phyloP scores from a whole-genome alignment of 495 filamentous ascomycete genomes.

The Clohesyomyces aquaticus region DNA sequence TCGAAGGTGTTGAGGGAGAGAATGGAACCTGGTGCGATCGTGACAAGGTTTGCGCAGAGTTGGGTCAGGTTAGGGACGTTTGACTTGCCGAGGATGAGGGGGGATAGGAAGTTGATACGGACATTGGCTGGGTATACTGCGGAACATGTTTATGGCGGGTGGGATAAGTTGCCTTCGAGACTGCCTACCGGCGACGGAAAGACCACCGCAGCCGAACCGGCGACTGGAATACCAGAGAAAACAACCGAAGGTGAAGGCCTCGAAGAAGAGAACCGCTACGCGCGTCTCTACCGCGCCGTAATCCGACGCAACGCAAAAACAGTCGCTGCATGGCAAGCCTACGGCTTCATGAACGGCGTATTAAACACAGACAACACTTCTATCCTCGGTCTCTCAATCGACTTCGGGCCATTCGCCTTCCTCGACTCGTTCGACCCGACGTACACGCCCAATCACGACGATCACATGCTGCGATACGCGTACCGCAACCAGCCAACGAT shows the following conservation, averaged over 20 bases:
- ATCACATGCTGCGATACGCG: constrained; percentile 80
- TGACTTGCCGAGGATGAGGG: constrained; percentile 78
- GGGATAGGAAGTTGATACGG: constrained; percentile 74
- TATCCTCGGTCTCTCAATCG: constrained; percentile 82
- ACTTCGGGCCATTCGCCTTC: constrained; percentile 96
- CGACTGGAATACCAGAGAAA: constrained; percentile 58
- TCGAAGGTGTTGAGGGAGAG: constrained; percentile 75
- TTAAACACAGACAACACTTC: constrained; percentile 97
- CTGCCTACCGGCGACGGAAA: constrained; percentile 51
- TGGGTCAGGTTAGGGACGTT: constrained; percentile 97
- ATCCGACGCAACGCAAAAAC: constrained; percentile 82
- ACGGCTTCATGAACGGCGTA: constrained; percentile 97
- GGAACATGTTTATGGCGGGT: constrained; percentile 83
- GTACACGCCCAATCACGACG: constrained; percentile 98
- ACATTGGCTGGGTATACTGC: constrained; percentile 78
- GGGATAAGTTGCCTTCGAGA: constrained; percentile 72
- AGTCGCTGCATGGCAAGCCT: constrained; percentile 93
- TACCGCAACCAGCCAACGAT: constrained; percentile 94
- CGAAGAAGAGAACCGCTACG: constrained; percentile 78
- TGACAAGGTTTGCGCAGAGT: constrained; percentile 83
- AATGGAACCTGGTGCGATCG: constrained; percentile 91
- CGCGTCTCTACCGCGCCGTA: constrained; percentile 85
- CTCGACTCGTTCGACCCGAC: constrained; percentile 92
- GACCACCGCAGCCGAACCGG: constrained; percentile 40
- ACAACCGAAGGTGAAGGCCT: constrained; percentile 65